These are phyloP conservation scores for Cudoniella acicularis DNA, from an alignment of 495 filamentous ascomycete species.

Conservation along the genomic window DNA sequence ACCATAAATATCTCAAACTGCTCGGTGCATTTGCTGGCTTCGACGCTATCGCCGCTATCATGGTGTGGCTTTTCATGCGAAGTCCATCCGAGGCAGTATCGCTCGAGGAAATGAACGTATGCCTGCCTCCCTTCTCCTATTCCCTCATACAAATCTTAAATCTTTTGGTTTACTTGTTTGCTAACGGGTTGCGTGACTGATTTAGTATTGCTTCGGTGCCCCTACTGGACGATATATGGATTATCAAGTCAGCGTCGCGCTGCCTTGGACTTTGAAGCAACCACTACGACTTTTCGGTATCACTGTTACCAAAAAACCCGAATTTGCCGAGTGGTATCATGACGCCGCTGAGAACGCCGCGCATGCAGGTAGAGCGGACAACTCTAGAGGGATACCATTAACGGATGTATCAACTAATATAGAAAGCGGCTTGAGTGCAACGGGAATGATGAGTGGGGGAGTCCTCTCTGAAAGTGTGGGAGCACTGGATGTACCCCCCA, in stretches of 20 bases:
- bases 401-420: no score
- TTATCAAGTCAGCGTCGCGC: neutral
- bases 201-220: neutral
- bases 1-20: neutral
- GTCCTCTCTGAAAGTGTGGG: no score
- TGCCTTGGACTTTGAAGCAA: neutral
- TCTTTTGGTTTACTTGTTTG: neutral
- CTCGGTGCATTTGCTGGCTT: neutral
- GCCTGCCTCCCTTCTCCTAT: neutral
- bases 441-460: no score
- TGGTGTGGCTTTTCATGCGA: neutral
- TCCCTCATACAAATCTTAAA: neutral
- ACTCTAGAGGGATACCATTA: no score
- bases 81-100: neutral
- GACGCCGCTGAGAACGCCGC: no score
- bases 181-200: neutral
- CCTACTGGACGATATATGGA: neutral
- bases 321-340: no score
- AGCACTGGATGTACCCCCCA: no score
- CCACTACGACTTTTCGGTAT: neutral
- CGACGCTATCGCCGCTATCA: neutral
- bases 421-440: no score
- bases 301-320: no score
- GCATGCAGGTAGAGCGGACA: no score
- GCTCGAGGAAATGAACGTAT: neutral